Conservation (phyloP, 2,329 filamentous ascomycete genomes). For the Periconia digitata region DNA sequence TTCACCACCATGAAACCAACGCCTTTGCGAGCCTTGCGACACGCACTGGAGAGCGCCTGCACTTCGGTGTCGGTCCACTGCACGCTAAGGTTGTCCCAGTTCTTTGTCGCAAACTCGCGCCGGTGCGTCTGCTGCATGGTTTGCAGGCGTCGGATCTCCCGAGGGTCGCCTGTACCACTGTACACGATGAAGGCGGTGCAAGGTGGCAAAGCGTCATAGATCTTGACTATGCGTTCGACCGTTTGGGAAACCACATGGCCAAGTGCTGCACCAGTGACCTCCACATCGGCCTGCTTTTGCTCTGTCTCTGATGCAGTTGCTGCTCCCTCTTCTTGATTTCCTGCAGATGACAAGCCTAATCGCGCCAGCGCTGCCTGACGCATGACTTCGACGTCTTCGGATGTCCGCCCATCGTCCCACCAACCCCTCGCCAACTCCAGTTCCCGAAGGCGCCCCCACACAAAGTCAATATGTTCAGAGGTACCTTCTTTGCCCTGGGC, state of each 20-base stretch:
- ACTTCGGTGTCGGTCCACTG: constrained; percentile 67
- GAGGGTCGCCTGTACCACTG: constrained; percentile 64
- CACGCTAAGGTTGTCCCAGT: constrained; percentile 64
- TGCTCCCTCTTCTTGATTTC: background rate
- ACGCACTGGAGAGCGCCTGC: constrained; percentile 59
- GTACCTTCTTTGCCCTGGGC: constrained; percentile 46
- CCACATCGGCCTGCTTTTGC: constrained; percentile 21
- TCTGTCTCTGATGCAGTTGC: background rate
- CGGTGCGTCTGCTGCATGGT: constrained; percentile 58
- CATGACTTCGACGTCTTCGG: constrained; percentile 37
- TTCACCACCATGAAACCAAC: constrained; percentile 63
- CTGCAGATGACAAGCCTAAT: constrained; percentile 15
- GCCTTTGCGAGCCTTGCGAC: constrained; percentile 58
- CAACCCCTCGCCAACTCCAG: constrained; percentile 63
- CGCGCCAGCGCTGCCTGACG: constrained; percentile 29
- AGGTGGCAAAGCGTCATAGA: constrained; percentile 59
- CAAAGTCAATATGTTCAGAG: constrained; percentile 60
- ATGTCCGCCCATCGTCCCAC: constrained; percentile 55
- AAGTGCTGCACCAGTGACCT: constrained; percentile 38
- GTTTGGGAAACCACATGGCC: constrained; percentile 53
- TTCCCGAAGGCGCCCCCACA: constrained; percentile 64
- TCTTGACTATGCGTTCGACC: constrained; percentile 51
- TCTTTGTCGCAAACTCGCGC: constrained; percentile 60
- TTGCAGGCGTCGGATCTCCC: constrained; percentile 59
- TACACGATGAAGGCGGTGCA: constrained; percentile 65